These are phyloP conservation scores for Cryptococcus sp. DNA, from an alignment of 1,284 basidiomycete genomes.

Conservation along the genomic window DNA sequence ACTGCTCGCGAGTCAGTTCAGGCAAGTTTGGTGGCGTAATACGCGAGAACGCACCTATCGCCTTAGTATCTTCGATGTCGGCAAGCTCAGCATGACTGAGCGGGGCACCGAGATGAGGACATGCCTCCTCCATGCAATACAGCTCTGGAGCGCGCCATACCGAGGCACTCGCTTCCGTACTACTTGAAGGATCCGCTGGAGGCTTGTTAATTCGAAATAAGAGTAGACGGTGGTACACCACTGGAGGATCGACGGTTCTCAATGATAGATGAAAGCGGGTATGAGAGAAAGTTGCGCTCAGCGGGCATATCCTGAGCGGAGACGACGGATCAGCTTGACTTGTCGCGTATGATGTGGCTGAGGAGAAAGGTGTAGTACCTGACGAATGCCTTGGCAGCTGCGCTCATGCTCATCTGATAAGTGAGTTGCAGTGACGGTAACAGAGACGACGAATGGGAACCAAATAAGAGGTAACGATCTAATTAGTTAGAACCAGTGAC, in stretches of 20 bases:
- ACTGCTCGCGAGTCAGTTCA: constrained; percentile 53
- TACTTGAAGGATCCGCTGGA: constrained; percentile 47
- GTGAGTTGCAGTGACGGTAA: no score
- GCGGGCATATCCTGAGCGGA: constrained; percentile 57
- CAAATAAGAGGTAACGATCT: no score
- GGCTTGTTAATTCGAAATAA: constrained; percentile 64
- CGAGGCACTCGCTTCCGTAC: constrained; percentile 16
- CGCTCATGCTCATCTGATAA: neutral
- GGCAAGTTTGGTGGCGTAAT: neutral
- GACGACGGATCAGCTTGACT: neutral
- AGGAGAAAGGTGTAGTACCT: neutral
- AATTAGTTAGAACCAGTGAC: no score
- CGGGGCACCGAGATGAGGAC: constrained; percentile 81
- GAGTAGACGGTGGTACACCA: constrained; percentile 67
- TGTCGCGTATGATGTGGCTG: neutral
- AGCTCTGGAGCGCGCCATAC: constrained; percentile 57
- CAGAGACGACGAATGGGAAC: no score
- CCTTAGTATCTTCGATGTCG: constrained; percentile 42
- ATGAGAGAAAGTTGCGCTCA: constrained; percentile 62
- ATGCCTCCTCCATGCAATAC: constrained; percentile 82
- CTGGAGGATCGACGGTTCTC: constrained; percentile 62
- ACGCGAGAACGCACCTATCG: constrained; percentile 30
- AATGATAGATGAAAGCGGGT: constrained; percentile 69
- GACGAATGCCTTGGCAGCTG: neutral
- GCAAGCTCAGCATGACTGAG: constrained; percentile 63